Conservation (phyloP, 225 moss, liverwort and hornwort genomes). For the Thuidium tamariscinum region DNA sequence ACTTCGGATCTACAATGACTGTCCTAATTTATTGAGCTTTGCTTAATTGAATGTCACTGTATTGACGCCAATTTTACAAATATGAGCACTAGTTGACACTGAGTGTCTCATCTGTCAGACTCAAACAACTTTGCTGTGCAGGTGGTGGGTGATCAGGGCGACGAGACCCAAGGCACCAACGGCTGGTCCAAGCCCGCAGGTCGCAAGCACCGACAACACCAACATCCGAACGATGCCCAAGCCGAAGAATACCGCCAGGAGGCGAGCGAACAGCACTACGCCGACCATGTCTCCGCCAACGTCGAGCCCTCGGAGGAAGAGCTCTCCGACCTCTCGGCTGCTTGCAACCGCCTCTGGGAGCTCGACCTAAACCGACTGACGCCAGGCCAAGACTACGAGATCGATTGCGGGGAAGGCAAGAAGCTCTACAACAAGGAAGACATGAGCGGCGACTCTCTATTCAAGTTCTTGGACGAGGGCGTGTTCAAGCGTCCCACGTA, state of each 20-base stretch:
- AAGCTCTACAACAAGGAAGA: slow-evolving; percentile 65
- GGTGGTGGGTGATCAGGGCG: slow-evolving; percentile 32
- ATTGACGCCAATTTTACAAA: neutral
- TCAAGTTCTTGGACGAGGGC: slow-evolving; percentile 55
- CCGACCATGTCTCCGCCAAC: slow-evolving; percentile 24
- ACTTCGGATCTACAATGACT: neutral
- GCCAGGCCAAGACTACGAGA: slow-evolving; percentile 80
- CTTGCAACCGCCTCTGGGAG: slow-evolving; percentile 74
- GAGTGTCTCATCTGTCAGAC: neutral
- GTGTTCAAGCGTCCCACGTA: slow-evolving; percentile 79
- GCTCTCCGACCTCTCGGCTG: slow-evolving; percentile 49
- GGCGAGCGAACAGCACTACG: slow-evolving; percentile 61
- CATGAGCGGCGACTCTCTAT: slow-evolving; percentile 49
- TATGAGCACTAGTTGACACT: neutral
- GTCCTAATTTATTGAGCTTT: neutral
- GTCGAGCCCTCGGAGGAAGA: slow-evolving; percentile 61
- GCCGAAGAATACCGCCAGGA: slow-evolving; percentile 29
- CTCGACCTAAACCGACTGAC: slow-evolving; percentile 77
- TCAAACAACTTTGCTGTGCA: neutral
- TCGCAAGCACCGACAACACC: slow-evolving; percentile 13
- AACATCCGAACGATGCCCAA: slow-evolving; percentile 19
- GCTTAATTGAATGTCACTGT: neutral
- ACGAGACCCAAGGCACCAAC: neutral
- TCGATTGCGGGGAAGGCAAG: slow-evolving; percentile 81
- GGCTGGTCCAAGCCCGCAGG: slow-evolving; percentile 13